Conservation (phyloP, 805 yeast genomes). For the Kluyveromyces nonfermentans region DNA sequence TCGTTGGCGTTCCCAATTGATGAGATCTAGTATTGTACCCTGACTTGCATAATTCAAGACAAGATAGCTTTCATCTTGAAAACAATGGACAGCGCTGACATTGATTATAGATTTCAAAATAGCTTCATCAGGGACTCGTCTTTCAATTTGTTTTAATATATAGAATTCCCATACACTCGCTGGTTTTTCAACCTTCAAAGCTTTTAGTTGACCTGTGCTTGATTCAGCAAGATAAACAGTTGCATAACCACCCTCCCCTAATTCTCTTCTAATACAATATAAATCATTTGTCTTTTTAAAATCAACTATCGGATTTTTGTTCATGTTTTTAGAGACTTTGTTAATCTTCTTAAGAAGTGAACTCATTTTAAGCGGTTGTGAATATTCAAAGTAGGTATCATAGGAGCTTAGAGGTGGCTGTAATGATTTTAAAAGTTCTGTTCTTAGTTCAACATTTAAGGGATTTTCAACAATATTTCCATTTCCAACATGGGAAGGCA, state of each 20-base stretch:
- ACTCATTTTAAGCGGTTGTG: constrained; percentile 29
- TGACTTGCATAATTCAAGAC: constrained; percentile 54
- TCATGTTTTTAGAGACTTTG: constrained; percentile 30
- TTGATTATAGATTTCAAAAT: constrained; percentile 36
- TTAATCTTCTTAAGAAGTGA: constrained; percentile 30
- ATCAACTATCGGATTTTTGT: constrained; percentile 29
- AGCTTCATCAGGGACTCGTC: constrained; percentile 25
- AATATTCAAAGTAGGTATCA: constrained; percentile 25
- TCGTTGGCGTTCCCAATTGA: constrained; percentile 38
- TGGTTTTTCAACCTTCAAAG: constrained; percentile 67
- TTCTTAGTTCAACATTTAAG: constrained; percentile 34
- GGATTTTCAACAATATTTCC: constrained; percentile 33
- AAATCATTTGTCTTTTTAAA: constrained; percentile 27
- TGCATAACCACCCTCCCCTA: constrained; percentile 81
- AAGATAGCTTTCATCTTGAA: constrained; percentile 59
- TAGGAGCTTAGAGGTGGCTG: constrained; percentile 30
- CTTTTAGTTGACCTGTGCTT: constrained; percentile 44
- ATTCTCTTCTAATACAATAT: constrained; percentile 33
- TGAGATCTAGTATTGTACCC: constrained; percentile 66
- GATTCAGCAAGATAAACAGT: constrained; percentile 64
- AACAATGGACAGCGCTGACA: constrained; percentile 45
- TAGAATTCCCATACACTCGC: constrained; percentile 75
- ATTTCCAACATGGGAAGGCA: neutral
- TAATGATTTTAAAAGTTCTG: constrained; percentile 31
- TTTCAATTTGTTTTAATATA: constrained; percentile 49